phyloP scores from a whole-genome alignment of 306 rosid genomes.

The Parietaria judaica region DNA sequence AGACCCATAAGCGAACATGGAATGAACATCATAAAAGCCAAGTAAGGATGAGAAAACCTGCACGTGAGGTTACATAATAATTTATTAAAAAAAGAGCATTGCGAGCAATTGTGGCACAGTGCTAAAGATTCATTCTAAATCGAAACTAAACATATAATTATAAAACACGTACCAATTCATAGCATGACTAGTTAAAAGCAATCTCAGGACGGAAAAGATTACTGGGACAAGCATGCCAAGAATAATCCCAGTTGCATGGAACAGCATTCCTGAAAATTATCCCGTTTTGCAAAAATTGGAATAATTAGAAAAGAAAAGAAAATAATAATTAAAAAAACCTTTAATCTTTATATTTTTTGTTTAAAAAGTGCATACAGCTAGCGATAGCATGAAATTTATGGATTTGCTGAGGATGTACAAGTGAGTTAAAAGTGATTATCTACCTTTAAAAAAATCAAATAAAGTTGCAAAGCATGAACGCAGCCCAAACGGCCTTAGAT shows the following conservation, averaged over 20 bases:
- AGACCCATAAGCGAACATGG: conserved; percentile 79
- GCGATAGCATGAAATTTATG: too few species aligned
- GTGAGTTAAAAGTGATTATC: not conserved
- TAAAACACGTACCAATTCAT: conserved; percentile 76
- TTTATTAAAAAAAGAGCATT: not conserved
- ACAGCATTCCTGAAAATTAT: conserved; percentile 52
- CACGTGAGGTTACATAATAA: conserved; percentile 21
- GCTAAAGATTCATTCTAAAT: not conserved
- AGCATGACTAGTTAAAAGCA: conserved; percentile 49
- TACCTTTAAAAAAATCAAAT: conserved; percentile 73
- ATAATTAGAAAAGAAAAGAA: conserved; percentile 2
- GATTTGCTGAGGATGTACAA: too few species aligned
- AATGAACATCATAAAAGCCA: conserved; percentile 89
- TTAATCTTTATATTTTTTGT: too few species aligned
- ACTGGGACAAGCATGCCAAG: conserved; percentile 63
- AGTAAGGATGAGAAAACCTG: conserved; percentile 88
- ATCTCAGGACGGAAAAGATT: conserved; percentile 55
- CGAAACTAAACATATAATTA: conserved; percentile 5
- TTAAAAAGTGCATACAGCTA: too few species aligned
- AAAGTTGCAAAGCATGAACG: conserved; percentile 47
- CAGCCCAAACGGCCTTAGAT: conserved; percentile 27
- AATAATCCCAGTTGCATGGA: conserved; percentile 55
- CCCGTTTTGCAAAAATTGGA: conserved; percentile 20
- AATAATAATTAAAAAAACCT: too few species aligned
- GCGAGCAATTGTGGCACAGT: too few species aligned